Evolutionary conservation across 805 yeast species (phyloP).

Genomic region (Hanseniaspora guilliermondii): DNA sequence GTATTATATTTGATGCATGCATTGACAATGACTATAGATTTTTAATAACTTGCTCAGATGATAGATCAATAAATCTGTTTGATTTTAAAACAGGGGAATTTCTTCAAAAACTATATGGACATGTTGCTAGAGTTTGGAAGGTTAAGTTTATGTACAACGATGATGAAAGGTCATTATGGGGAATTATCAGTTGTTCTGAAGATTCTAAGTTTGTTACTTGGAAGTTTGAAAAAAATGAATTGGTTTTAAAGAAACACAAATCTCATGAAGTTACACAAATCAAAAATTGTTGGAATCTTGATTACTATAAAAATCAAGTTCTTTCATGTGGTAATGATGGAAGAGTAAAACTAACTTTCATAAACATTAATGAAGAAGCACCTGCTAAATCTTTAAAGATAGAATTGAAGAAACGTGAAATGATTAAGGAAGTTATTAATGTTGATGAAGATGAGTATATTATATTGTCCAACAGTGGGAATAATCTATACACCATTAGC

Average conservation of each 20-base stretch:
- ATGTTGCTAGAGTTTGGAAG: constrained; percentile 86
- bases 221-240: constrained; percentile 31
- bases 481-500: neutral
- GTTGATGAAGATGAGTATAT: neutral
- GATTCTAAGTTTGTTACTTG: constrained; percentile 78
- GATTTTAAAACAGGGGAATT: constrained; percentile 43
- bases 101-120: constrained; percentile 88
- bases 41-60: constrained; percentile 82
- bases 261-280: constrained; percentile 66
- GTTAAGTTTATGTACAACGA: constrained; percentile 41
- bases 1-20: constrained; percentile 75
- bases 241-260: constrained; percentile 22
- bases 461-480: neutral
- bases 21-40: constrained; percentile 43
- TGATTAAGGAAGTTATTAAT: constrained; percentile 2
- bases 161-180: constrained; percentile 13
- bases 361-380: constrained; percentile 23
- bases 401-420: neutral
- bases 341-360: constrained; percentile 51
- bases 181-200: constrained; percentile 62
- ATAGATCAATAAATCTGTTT: constrained; percentile 75
- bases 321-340: constrained; percentile 94
- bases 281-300: constrained; percentile 78
- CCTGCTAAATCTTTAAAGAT: neutral
- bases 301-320: constrained; percentile 34